Evolutionary conservation across 2,329 filamentous ascomycete genomes (phyloP), one percentile per base, ranked within the genome.

Genomic region (Diplodia intermedia): DNA sequence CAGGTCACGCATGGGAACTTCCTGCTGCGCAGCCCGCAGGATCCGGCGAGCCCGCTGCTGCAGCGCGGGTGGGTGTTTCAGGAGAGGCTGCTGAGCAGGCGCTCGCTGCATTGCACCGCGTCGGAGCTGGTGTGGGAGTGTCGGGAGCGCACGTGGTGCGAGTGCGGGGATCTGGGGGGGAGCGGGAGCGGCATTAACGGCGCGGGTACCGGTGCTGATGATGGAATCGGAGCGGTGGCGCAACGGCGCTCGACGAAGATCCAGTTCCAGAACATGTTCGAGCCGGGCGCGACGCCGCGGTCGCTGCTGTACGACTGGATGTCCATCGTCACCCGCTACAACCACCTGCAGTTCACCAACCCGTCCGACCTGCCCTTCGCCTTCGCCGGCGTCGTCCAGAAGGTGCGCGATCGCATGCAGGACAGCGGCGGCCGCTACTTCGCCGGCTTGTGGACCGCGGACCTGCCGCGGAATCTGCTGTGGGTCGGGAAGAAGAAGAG

Each of bases 71-170:
- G 53, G 54, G 53, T 67, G 12, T 67, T 67, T 9, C 65, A 67
- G 29, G 65, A 67, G 31, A 31, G 65, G 2, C 38, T 67, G 47
- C 38, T 67, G 18, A 31, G 33, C 18, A 7, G 29, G 61, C 53
- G 65, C 14, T 43, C 53, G 26, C 26, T 67, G 4, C 65, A 67
- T 23, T 62, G 61, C 55, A 49, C 26, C 11, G 18, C 18, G 7
- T 67, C 53, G 26, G 65, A 67, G 23, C 23, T 67, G 23, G 15
- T 62, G 33, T 67, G 55, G 36, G 65, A 67, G 38, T 67, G 65
- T 23, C n/a, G 23, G 23, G 36, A 47, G 9, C n/a, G 20, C 20
- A 50, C 43, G 5, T 14, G 9, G 26, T 62, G 57, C 18, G 38
- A 62, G 57, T 62, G 57, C 26, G 40, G 62, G 18, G 33, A 29